Evolutionary conservation across 2,329 filamentous ascomycete genomes (phyloP).

Genomic region (Cadophora malorum): DNA sequence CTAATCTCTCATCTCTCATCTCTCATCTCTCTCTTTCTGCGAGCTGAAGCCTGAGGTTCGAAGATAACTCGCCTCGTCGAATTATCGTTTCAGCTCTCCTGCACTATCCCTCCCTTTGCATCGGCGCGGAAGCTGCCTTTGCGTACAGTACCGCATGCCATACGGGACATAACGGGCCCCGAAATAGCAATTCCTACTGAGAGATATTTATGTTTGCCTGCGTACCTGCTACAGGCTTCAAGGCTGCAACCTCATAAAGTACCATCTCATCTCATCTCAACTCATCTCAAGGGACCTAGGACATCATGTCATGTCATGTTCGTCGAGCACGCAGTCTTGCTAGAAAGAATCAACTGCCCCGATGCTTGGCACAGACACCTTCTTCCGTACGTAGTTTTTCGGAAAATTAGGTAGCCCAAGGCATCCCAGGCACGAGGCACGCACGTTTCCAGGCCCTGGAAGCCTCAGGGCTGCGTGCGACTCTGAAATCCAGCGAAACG

Average conservation of each 20-base stretch:
- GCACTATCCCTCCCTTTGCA: conserved; percentile 1
- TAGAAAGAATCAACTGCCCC: background rate
- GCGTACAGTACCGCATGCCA: background rate
- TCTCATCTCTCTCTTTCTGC: background rate
- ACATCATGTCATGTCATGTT: background rate
- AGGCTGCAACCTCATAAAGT: background rate
- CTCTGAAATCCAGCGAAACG: background rate
- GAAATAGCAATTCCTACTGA: background rate
- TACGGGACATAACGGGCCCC: too few species aligned
- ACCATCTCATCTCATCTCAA: too few species aligned
- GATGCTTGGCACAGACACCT: conserved; percentile 7
- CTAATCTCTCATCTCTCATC: too few species aligned
- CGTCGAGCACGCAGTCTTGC: background rate
- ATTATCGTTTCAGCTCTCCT: conserved; percentile 5
- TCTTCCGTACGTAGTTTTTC: background rate
- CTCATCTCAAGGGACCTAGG: background rate
- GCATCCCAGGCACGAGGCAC: background rate
- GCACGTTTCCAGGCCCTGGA: background rate
- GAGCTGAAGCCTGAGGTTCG: background rate
- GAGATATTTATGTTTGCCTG: conserved; percentile 7
- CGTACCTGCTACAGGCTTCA: conserved; percentile 8
- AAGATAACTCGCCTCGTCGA: background rate
- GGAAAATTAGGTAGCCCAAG: background rate
- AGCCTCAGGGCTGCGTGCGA: too few species aligned
- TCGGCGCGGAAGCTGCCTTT: conserved; percentile 1